These are phyloP conservation scores for Cephalotrichum gorgonifer DNA, from an alignment of 2,329 filamentous ascomycete genomes.

Conservation along the genomic window DNA sequence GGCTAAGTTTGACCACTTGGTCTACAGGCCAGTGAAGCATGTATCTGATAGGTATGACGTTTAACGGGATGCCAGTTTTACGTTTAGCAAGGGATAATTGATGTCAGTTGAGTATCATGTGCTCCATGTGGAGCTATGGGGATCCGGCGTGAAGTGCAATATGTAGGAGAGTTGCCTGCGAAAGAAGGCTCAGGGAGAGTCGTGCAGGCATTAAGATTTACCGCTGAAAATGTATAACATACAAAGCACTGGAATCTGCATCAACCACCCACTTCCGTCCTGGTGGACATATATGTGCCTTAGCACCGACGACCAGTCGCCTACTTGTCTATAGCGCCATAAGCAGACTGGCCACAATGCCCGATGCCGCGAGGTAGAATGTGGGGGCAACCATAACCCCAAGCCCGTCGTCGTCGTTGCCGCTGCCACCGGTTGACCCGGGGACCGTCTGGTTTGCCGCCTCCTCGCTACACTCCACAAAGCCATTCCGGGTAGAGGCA, in stretches of 20 bases:
- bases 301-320: too few relatives aligned
- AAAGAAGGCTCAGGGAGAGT: too few relatives aligned
- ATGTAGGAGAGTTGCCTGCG: too few relatives aligned
- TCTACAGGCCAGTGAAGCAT: slow-evolving; percentile 37
- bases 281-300: too few relatives aligned
- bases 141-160: too few relatives aligned
- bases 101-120: neutral
- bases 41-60: slow-evolving; percentile 37
- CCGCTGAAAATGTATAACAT: too few relatives aligned
- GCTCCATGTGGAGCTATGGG: neutral
- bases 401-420: neutral
- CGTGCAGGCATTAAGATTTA: too few relatives aligned
- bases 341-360: too few relatives aligned
- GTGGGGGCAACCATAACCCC: neutral
- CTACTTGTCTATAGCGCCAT: neutral
- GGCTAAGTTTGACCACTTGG: slow-evolving; percentile 41
- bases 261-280: too few relatives aligned
- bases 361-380: neutral
- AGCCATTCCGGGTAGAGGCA: slow-evolving; percentile 46
- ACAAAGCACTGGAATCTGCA: too few relatives aligned
- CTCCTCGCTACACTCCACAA: slow-evolving; percentile 37
- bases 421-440: neutral
- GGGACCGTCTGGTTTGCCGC: neutral
- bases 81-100: neutral
- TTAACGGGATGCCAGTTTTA: neutral